Evolutionary conservation across 2,329 filamentous ascomycete species (phyloP), one percentile per base, ranked within the genome.

Genomic region (Alternaria longipes): DNA sequence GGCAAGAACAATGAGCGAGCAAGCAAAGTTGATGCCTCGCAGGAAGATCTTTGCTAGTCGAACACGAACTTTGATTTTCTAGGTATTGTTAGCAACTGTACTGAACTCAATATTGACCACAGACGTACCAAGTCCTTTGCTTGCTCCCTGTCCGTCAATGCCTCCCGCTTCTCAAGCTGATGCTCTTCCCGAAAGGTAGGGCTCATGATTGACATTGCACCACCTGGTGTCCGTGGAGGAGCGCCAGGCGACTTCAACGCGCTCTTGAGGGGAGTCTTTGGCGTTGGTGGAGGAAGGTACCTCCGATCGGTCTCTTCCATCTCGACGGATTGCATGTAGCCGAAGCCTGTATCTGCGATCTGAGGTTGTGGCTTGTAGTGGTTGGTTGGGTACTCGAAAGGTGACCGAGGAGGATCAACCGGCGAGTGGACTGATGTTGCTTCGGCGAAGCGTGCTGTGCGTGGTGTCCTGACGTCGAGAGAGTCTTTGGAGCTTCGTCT

Each of bases 1-100:
- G 64, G 93, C 85, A 59, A 99, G 86, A 67, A 99, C 92, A 77
- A 99, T 97, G 62, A 98, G 85, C 79, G 92, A 94, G 84, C 95
- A 99, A 80, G 92, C 93, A 80, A 99, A 98, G 85, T 94, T 97
- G 81, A 98, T 91, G 58, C 93, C 91, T 67, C 95, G 91, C n/a
- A 99, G 89, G 64, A 97, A 88, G 72, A 98, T 90, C 84, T 99
- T 99, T 70, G 94, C 95, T 80, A 98, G 85, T 47, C 95, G 89
- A 34, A 98, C 94, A 69, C 93, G 89, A 36, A 90, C 90, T 83
- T 97, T 98, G 79, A 97, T 88, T 90, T 91, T 96, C 94, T 97
- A 76, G 47, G 60, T 4, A 78, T 74, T 64, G 78, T 84, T 78
- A 84, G 77, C 44, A 52, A 40, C 36, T 44, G 50, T 24, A 38